These are phyloP conservation scores for Leccinum rimulosum DNA, from an alignment of 768 basidiomycete genomes.

Conservation along the genomic window DNA sequence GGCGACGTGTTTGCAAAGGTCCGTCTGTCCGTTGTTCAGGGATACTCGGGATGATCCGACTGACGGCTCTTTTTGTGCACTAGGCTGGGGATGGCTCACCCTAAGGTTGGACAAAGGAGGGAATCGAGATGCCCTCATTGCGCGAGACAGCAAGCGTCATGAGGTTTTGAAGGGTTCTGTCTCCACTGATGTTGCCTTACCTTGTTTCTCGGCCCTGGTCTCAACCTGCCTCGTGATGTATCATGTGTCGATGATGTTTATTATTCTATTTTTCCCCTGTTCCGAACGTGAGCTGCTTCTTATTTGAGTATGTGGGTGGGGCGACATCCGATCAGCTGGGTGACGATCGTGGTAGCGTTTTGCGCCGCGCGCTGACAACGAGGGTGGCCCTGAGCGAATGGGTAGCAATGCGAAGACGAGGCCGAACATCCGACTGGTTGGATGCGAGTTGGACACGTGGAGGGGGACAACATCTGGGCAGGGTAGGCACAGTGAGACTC, in stretches of 20 bases:
- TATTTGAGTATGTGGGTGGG: conserved; percentile 1
- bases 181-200: not conserved
- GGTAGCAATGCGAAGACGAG: conserved; percentile 5
- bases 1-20: conserved; percentile 42
- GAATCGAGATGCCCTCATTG: conserved; percentile 24
- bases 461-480: not conserved
- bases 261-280: conserved; percentile 19
- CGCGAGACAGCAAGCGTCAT: conserved; percentile 10
- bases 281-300: not conserved
- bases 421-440: conserved; percentile 2
- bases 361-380: conserved; percentile 25
- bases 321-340: conserved; percentile 11
- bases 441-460: conserved; percentile 11
- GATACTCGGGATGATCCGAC: conserved; percentile 8
- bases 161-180: not conserved
- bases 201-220: not conserved
- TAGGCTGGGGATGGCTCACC: conserved; percentile 26
- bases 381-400: conserved; percentile 14
- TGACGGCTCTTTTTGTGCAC: conserved; percentile 10
- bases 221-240: conserved; percentile 3
- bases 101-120: conserved; percentile 17
- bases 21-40: conserved; percentile 7
- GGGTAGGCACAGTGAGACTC: conserved; percentile 1
- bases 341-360: conserved; percentile 6
- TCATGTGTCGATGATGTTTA: conserved; percentile 16